Base-by-base conservation (phyloP, 2,329 filamentous ascomycete species). In the Exophiala bonariae region DNA sequence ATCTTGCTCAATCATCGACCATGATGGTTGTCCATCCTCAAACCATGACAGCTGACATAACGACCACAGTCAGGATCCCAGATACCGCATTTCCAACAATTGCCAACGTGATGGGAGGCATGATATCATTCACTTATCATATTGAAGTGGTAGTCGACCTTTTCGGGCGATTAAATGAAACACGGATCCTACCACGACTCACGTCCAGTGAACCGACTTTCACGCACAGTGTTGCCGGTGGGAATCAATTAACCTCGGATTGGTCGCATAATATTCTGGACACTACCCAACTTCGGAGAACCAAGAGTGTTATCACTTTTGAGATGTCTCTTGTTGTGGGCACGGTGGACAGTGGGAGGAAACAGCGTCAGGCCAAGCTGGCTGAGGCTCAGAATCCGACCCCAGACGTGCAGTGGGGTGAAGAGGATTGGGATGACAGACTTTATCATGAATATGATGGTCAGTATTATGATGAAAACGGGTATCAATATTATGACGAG, bases 101-200 rank as follows among this genome's bases (percentile, higher is more conserved):
- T 53, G 83, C 83, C 20, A 85, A 85, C 44, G 89, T 96, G 0
- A 93, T 93, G 0, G 90, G 92, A 3, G 85, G 88, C 26, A 93
- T 97, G 84, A 93, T 99, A 56, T 90, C 85, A 59, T 97, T 99
- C 73, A 89, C 86, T 58, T 97, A 99, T 63, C 88, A 91, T 57
- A 79, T 96, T 16, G 93, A 99, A 66, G 88, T 96, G 2, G 85
- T 97, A 20, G 82, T 96, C 17, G 93, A 99, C 63, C 77, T 97
- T 0, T 91, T 93, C 37, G 92, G 92, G 30, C 93, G 89, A 63
- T 72, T 96, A 32, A 82, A 81, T n/a, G 82, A 89, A 41, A 85
- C 89, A 60, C 78, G 83, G 33, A 79, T 80, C 56, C 70, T 83
- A 14, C 79, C 78, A 8, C 77, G 74, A 33, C 70, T 80, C 59